These are phyloP conservation scores for Pythium apleroticum DNA, from an alignment of 352 stramenopile genomes.

Conservation along the genomic window DNA sequence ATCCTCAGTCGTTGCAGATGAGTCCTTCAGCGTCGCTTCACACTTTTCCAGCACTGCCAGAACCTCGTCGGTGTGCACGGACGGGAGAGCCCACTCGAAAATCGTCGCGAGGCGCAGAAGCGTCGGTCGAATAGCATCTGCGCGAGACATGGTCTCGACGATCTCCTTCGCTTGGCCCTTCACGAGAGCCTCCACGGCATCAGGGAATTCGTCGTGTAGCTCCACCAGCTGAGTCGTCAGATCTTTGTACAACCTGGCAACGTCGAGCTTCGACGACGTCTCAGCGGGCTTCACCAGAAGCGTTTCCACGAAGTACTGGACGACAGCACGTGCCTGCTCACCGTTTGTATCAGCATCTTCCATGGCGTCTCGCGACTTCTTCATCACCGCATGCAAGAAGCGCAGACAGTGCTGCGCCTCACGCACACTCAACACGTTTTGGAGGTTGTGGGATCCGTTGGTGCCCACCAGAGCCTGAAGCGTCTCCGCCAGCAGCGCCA, in stretches of 20 bases:
- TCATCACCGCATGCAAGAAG: slow-evolving; percentile 57
- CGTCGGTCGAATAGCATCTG: not conserved
- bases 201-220: slow-evolving; percentile 14
- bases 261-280: slow-evolving; percentile 9
- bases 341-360: slow-evolving; percentile 25
- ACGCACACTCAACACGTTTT: slow-evolving; percentile 31
- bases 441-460: slow-evolving; percentile 32
- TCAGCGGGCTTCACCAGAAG: slow-evolving; percentile 27
- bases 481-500: not conserved
- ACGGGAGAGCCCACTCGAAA: slow-evolving; percentile 19
- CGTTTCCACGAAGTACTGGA: slow-evolving; percentile 54
- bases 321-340: slow-evolving; percentile 25
- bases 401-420: slow-evolving; percentile 48
- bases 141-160: slow-evolving; percentile 5
- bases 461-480: slow-evolving; percentile 6
- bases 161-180: slow-evolving; percentile 3
- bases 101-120: slow-evolving; percentile 13
- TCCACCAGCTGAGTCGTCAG: slow-evolving; percentile 17
- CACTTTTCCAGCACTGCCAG: not conserved
- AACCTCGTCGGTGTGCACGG: not conserved
- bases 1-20: not conserved
- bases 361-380: slow-evolving; percentile 21
- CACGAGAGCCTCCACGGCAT: slow-evolving; percentile 3
- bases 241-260: slow-evolving; percentile 7
- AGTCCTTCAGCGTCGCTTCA: not conserved